Evolutionary conservation across 164 flowering plant species (phyloP).

Genomic region (Kingdonia uniflora): DNA sequence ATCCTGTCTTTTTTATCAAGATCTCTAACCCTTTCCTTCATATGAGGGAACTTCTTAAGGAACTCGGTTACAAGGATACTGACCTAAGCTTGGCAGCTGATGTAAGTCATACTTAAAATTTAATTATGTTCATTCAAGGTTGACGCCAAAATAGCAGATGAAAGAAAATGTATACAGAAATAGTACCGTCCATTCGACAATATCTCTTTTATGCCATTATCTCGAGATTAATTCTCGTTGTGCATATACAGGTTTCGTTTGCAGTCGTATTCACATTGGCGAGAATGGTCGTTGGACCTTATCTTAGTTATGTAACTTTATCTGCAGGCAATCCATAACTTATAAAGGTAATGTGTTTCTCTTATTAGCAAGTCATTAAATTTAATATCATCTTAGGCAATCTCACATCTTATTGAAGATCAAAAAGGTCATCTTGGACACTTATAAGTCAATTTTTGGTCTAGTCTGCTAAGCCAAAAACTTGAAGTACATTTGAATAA

Average conservation of each 20-base stretch:
- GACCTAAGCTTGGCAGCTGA: slow-evolving; percentile 78
- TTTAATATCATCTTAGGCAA: too few relatives aligned
- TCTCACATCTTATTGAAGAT: too few relatives aligned
- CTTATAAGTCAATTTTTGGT: too few relatives aligned
- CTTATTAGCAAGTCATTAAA: not conserved
- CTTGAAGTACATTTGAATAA: too few relatives aligned
- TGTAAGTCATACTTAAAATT: slow-evolving; percentile 29
- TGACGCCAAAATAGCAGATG: too few relatives aligned
- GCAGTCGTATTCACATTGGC: slow-evolving; percentile 60
- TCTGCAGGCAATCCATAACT: slow-evolving; percentile 58
- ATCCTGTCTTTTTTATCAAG: slow-evolving; percentile 14
- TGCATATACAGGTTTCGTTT: slow-evolving; percentile 41
- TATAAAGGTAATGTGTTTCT: slow-evolving; percentile 44
- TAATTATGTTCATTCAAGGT: not conserved
- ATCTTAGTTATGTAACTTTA: slow-evolving; percentile 51
- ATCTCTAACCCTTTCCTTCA: slow-evolving; percentile 89
- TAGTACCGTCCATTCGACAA: not conserved
- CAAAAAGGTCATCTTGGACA: too few relatives aligned
- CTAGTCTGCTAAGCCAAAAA: too few relatives aligned
- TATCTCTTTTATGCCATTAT: not conserved
- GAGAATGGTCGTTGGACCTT: slow-evolving; percentile 79
- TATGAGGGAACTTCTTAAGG: slow-evolving; percentile 81
- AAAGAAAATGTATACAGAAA: too few relatives aligned
- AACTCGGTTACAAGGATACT: slow-evolving; percentile 75
- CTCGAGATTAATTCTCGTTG: slow-evolving; percentile 2